Conservation (phyloP, 1,284 basidiomycete genomes). For the Fomitiporia mediterranea region DNA sequence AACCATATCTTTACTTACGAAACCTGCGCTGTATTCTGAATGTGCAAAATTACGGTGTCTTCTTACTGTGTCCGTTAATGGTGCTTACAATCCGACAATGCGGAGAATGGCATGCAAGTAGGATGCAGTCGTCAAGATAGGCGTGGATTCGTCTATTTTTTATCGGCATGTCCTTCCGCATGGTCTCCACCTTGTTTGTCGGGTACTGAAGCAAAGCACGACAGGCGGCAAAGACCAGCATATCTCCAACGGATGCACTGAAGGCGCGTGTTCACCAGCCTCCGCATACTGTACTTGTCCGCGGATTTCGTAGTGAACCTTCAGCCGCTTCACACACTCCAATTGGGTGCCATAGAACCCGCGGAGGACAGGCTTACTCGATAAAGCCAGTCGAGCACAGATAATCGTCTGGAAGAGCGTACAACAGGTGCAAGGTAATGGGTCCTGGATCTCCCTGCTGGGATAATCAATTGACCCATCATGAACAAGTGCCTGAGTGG, state of each 20-base stretch:
- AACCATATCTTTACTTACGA: background rate
- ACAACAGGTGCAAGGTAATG: slow-evolving; percentile 23
- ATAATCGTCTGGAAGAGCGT: slow-evolving; percentile 4
- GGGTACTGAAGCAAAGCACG: background rate
- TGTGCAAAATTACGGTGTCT: too few species aligned
- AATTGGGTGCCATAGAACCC: slow-evolving; percentile 37
- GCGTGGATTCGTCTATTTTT: too few species aligned
- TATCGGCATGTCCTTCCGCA: too few species aligned
- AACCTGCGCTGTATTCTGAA: too few species aligned
- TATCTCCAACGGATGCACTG: slow-evolving; percentile 44
- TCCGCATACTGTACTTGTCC: slow-evolving; percentile 41
- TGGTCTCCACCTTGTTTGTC: background rate
- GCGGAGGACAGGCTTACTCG: slow-evolving; percentile 28
- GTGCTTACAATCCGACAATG: too few species aligned
- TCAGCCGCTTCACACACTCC: slow-evolving; percentile 38
- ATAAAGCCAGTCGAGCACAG: background rate
- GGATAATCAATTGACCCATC: slow-evolving; percentile 49
- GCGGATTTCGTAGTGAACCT: slow-evolving; percentile 45
- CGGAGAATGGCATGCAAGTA: too few species aligned
- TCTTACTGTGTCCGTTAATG: too few species aligned
- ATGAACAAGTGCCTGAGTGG: slow-evolving; percentile 79
- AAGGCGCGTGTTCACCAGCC: slow-evolving; percentile 36
- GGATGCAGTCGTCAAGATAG: too few species aligned
- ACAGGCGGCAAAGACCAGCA: background rate
- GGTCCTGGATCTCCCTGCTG: slow-evolving; percentile 44